These are phyloP conservation scores for Hypoxylon sp. DNA, from an alignment of 2,329 filamentous ascomycete genomes.

Conservation along the genomic window DNA sequence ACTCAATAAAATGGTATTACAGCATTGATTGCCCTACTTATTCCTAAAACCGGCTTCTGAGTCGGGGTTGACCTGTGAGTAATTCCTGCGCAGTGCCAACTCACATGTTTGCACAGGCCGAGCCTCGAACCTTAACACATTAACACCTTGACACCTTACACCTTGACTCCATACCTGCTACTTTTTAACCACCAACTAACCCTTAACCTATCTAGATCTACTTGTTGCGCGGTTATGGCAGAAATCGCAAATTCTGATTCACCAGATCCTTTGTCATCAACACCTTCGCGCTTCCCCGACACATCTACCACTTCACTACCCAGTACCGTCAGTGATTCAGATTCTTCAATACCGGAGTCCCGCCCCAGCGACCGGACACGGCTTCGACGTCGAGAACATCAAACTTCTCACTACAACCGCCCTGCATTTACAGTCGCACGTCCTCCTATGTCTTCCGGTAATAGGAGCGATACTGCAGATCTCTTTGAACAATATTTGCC, in stretches of 20 bases:
- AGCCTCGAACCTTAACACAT: conserved; percentile 3
- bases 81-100: neutral
- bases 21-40: conserved; percentile 9
- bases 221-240: conserved; percentile 37
- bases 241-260: conserved; percentile 45
- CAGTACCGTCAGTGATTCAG: conserved; percentile 10
- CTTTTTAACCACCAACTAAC: conserved; percentile 13
- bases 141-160: neutral
- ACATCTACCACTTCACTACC: conserved; percentile 9
- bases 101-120: conserved; percentile 28
- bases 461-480: conserved; percentile 26
- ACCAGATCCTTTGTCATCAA: conserved; percentile 25
- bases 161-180: neutral
- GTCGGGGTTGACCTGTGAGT: conserved; percentile 1
- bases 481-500: conserved; percentile 5
- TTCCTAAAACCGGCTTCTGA: conserved; percentile 1
- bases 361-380: neutral
- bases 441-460: conserved; percentile 18
- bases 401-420: neutral
- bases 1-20: conserved; percentile 18
- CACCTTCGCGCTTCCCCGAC: conserved; percentile 14
- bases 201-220: conserved; percentile 9
- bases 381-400: neutral
- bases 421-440: neutral
- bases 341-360: conserved; percentile 22